Base-by-base conservation (phyloP, 805 yeast species). In the Jamesozyma spencerorum region DNA sequence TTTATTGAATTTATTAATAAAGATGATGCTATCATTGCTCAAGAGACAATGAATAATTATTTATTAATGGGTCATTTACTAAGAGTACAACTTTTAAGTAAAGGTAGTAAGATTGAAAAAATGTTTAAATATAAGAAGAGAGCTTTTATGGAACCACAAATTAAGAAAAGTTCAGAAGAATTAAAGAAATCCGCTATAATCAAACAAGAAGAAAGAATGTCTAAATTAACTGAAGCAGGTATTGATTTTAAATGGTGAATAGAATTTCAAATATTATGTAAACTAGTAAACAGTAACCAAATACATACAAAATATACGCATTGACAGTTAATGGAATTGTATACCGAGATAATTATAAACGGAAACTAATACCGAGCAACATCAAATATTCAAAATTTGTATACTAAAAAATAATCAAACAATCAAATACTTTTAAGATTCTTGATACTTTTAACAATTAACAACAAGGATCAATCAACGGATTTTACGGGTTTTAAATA, bases 11-110 rank as follows among this genome's bases (percentile, higher is more conserved):
- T 90, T 56, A 74, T 72, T 32, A 71, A 77, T 40, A 57, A 61
- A 30, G 85, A 79, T 36, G 94, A 83, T 41, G 97, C 97, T 34
- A 73, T 77, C 50, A 71, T 87, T 46, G 98, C 96, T 3, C 84
- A 83, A 46, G 97, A 92, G 49, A 80, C 97, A 35, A 92, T 92
- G 98, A 81, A 92, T 64, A 92, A 92, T 65, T 92, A 92, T 55
- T 71, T 92, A 47, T 59, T 92, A 34, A 79, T 85, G 66, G 94
- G 94, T 5, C 97, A 90, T 62, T 74, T 88, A 46, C 67, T 92
- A 51, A 81, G 84, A 63, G 88, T 83, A 29, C 68, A 74, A 44
- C 44, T 59, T 18, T 40, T 62, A 36, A 75, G 74, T 43, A 60
- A 73, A 36, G 70, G 75, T 10, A 73, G 77, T 51, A 59, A 69